Evolutionary conservation across 495 filamentous ascomycete species (phyloP), one percentile per base, ranked within the genome.

Genomic region (Penicillium maclennaniae): DNA sequence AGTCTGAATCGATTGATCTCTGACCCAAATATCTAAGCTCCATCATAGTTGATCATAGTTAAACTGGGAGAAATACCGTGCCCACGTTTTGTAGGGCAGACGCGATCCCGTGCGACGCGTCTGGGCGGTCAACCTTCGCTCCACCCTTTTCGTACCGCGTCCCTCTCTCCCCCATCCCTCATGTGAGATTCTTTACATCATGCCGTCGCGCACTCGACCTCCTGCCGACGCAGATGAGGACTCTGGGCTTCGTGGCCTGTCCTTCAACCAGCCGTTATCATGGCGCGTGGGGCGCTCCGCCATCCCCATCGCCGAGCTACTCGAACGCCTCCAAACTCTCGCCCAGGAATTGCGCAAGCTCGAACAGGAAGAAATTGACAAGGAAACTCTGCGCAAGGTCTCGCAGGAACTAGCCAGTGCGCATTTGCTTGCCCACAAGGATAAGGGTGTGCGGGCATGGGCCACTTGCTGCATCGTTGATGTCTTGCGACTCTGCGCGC

Each of bases 401-500:
- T 91, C 95, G 43, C 93, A 92, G 68, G 91, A 97, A 63, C 81
- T 97, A 20, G 89, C 87, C 7, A 86, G 83, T 31, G 86, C 84
- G 41, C 88, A 92, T 58, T 76, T 99, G 16, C 71, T 97, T 26
- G 79, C 73, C 42, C 95, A 99, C 68, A 95, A 95, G 72, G 95
- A 99, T 66, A 86, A 83, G 51, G 93, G 93, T 12, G 92, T 99
- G 21, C 83, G 86, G 55, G 93, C 95, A 16, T 95, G 86, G 77
- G 83, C 87, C 38, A 85, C 89, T 12, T 88, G 88, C 65, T 97
- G 91, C 66, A 76, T 97, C 59, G 91, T 96, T 39, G 95, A 99
- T 67, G 89, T 99, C 49, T 82, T 99, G 68, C 83, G 89, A 60
- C 77, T 99, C 25, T 96, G 91, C 74, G 93, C 93, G 27, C 93